Evolutionary conservation across 2,329 filamentous ascomycete genomes (phyloP).

Genomic region (Aureobasidium sp.): DNA sequence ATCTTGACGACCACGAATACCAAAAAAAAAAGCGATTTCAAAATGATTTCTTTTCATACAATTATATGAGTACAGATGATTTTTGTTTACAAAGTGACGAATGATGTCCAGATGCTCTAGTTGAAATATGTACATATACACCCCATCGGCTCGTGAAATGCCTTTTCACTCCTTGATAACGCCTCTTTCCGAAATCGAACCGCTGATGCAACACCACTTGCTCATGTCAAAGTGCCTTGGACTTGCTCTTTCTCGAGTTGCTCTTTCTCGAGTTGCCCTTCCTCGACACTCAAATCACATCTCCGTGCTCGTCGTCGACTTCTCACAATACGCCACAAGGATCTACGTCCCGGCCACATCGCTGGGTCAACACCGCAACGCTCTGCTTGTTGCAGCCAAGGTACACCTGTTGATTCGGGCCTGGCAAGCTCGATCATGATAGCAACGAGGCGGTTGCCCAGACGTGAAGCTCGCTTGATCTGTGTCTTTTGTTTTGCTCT

Average conservation of each 20-base stretch:
- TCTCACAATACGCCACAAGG: neutral
- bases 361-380: neutral
- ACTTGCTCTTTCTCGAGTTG: neutral
- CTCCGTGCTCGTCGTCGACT: neutral
- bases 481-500: neutral
- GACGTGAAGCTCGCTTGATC: neutral
- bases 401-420: neutral
- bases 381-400: neutral
- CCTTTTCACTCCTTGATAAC: neutral
- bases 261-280: neutral
- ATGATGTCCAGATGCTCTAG: neutral
- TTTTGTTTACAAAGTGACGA: neutral
- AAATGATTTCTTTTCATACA: neutral
- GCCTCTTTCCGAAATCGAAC: neutral
- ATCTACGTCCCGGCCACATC: neutral
- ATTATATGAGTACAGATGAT: neutral
- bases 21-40: neutral
- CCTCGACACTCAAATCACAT: neutral
- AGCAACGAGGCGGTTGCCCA: neutral
- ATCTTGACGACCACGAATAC: neutral
- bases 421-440: neutral
- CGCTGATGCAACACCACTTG: neutral
- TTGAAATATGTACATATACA: neutral
- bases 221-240: neutral
- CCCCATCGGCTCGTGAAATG: neutral